These are phyloP conservation scores for Fusarium equiseti DNA, from an alignment of 2,329 filamentous ascomycete genomes.

Conservation along the genomic window DNA sequence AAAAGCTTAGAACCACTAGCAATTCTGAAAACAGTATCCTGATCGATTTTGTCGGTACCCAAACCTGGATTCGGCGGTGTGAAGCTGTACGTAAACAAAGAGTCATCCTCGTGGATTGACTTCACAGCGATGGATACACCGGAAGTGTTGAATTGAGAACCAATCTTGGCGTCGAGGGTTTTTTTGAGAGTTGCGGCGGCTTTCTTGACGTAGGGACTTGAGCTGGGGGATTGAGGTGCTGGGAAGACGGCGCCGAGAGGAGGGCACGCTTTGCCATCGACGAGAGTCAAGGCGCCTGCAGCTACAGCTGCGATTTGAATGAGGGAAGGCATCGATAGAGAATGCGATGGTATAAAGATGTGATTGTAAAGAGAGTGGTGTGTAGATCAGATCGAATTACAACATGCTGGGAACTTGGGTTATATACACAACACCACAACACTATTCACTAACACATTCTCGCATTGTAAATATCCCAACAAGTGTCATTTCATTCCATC, in stretches of 20 bases:
- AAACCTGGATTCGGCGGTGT: slow-evolving; percentile 52
- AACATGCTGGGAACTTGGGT: not conserved
- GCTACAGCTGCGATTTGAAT: slow-evolving; percentile 31
- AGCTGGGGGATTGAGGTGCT: slow-evolving; percentile 51
- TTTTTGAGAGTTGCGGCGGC: slow-evolving; percentile 44
- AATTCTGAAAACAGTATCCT: slow-evolving; percentile 52
- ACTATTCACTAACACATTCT: not conserved
- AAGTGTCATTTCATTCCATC: not conserved
- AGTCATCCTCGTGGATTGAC: slow-evolving; percentile 55
- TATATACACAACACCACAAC: slow-evolving; percentile 31
- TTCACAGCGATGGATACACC: slow-evolving; percentile 56
- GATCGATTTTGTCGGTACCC: slow-evolving; percentile 45
- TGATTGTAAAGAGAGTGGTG: not conserved
- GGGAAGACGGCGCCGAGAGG: slow-evolving; percentile 58
- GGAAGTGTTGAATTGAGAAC: slow-evolving; percentile 48
- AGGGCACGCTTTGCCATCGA: slow-evolving; percentile 54
- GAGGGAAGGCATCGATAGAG: slow-evolving; percentile 29
- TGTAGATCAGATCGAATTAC: not conserved
- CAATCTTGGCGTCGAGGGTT: slow-evolving; percentile 46
- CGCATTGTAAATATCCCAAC: not conserved
- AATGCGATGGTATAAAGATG: not conserved
- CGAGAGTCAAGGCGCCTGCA: slow-evolving; percentile 23
- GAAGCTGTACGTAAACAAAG: slow-evolving; percentile 56
- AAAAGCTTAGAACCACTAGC: slow-evolving; percentile 54
- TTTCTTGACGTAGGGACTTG: slow-evolving; percentile 47